Evolutionary conservation across 305 asterid genomes (phyloP), one percentile per base, ranked within the genome.

Genomic region (Fraxinus platypoda): DNA sequence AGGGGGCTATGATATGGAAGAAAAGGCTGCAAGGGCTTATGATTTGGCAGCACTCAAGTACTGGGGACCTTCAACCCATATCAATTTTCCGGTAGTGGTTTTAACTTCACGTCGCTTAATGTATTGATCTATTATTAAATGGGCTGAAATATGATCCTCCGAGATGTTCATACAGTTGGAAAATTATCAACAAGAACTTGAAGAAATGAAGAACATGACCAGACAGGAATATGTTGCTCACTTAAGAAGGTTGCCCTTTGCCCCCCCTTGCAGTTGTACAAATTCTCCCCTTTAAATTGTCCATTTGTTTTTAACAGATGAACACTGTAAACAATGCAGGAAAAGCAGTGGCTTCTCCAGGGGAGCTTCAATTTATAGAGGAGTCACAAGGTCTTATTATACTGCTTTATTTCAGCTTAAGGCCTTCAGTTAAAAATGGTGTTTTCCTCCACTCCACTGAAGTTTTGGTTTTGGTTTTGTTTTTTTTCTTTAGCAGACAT

Each of bases 1-100:
- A 94, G 99, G 99, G 81, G 99, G 99, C 0, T 97, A 97, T 91
- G 99, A 97, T 87, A 92, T 91, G 95, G 99, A 97, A 87, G 98
- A 93, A 34, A 97, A 94, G 84, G 99, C 99, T 33, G 99, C 99
- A 19, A 93, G 98, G 87, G 89, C 99, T 75, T 97, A 97, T 89
- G 99, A 97, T 87, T 89, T 90, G 86, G 99, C 99, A 23, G 99
- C 98, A 74, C 94, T 96, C 46, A 96, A 96, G 84, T 96, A 96
- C 77, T 96, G 99, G 99, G 99, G 99, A 54, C 91, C 97, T 84
- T 90, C 98, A 0, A 94, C 99, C 0, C 98, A 94, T 72, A 93
- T 95, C 81, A 97, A 97, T 82, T 94, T 97, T 85, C 96, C 96
- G 85, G 99, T 97, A 77, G 8, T 19, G 49, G 1, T 81, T 78